Evolutionary conservation across 2,329 filamentous ascomycete species (phyloP).

Genomic region (Coleophoma cylindrospora): DNA sequence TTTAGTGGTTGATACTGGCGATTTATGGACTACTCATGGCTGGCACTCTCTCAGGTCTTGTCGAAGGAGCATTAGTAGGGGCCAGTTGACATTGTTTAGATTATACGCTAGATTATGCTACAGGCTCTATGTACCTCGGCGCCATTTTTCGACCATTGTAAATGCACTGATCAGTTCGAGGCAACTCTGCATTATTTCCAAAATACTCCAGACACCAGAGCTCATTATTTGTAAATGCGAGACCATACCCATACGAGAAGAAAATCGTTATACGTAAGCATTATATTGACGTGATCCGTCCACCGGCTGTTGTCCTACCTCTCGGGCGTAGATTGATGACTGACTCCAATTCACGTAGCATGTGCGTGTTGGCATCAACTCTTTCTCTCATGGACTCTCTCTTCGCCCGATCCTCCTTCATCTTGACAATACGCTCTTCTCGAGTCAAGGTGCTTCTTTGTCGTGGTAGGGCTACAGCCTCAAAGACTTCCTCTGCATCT

Average conservation of each 20-base stretch:
- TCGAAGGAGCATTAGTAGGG: too few relatives aligned
- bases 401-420: conserved; percentile 78
- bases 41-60: too few relatives aligned
- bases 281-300: conserved; percentile 29
- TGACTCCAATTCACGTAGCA: conserved; percentile 90
- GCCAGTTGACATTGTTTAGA: too few relatives aligned
- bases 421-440: conserved; percentile 82
- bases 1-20: too few relatives aligned
- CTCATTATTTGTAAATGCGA: too few relatives aligned
- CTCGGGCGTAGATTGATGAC: conserved; percentile 63
- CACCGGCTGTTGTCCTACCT: conserved; percentile 16
- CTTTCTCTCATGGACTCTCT: conserved; percentile 69
- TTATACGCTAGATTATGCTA: too few relatives aligned
- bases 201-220: too few relatives aligned
- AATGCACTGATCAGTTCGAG: too few relatives aligned
- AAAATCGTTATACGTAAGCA: conserved; percentile 19
- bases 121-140: too few relatives aligned
- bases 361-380: conserved; percentile 76
- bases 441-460: conserved; percentile 69
- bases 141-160: too few relatives aligned
- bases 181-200: too few relatives aligned
- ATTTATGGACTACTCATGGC: too few relatives aligned
- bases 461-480: conserved; percentile 75
- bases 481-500: conserved; percentile 78
- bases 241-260: conserved; percentile 2